phyloP scores from a whole-genome alignment of 2,329 filamentous ascomycete genomes.

The Berkeleyomyces basicola region DNA sequence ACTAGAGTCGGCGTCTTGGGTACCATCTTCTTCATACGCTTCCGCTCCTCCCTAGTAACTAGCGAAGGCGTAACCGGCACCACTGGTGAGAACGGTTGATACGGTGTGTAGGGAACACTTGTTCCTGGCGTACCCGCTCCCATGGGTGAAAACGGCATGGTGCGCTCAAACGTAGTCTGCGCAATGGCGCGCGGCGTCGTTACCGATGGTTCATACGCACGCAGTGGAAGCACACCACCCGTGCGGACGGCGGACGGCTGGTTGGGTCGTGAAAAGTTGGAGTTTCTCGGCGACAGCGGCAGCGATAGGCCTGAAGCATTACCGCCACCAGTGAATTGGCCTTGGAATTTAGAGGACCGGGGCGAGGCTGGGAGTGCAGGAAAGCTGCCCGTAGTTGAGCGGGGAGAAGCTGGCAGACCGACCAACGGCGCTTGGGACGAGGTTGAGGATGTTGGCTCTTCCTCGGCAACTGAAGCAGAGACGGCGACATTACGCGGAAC shows the following conservation, averaged over 20 bases:
- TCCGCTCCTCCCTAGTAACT: slow-evolving; percentile 53
- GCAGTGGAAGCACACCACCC: slow-evolving; percentile 40
- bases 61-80: slow-evolving; percentile 63
- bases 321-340: not conserved
- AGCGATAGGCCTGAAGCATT: slow-evolving; percentile 18
- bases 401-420: slow-evolving; percentile 24
- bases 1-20: slow-evolving; percentile 45
- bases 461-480: slow-evolving; percentile 18
- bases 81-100: slow-evolving; percentile 62
- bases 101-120: slow-evolving; percentile 56
- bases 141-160: slow-evolving; percentile 35
- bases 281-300: slow-evolving; percentile 32
- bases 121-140: slow-evolving; percentile 45
- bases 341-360: not conserved
- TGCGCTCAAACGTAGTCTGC: slow-evolving; percentile 47
- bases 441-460: slow-evolving; percentile 24
- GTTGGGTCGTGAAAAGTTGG: slow-evolving; percentile 33
- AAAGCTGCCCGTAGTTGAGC: slow-evolving; percentile 22
- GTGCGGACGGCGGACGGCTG: slow-evolving; percentile 39
- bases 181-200: slow-evolving; percentile 31
- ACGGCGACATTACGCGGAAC: not conserved
- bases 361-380: slow-evolving; percentile 17
- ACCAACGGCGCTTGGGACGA: slow-evolving; percentile 34
- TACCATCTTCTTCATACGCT: slow-evolving; percentile 47
- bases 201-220: slow-evolving; percentile 43